Evolutionary conservation across 2,329 filamentous ascomycete genomes (phyloP), one percentile per base, ranked within the genome.

Genomic region (Phoma sp.): DNA sequence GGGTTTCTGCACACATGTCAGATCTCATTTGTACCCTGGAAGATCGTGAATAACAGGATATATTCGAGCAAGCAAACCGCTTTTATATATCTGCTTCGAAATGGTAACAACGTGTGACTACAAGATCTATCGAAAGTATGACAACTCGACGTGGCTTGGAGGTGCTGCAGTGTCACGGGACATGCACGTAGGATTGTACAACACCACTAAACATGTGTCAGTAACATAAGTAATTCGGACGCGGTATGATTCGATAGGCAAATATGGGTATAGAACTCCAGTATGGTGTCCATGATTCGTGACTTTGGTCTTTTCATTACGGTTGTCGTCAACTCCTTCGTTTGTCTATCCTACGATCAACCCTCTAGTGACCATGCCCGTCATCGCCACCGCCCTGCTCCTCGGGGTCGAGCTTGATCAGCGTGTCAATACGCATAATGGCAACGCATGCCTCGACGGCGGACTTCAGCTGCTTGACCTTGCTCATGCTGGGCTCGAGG

Each of bases 371-470:
- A 48, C 89, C 92, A 78, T 96, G 91, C 52, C 91, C 92, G 70
- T 95, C 91, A 78, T 96, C 90, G 64, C 86, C 86, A 71, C 87
- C 84, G 33, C 80, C 82, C 72, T 84, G 83, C 81, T 88, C 85
- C 81, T 97, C 92, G 15, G 93, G 93, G 82, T 99, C 95, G 77
- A 99, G 81, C 83, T 96, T 96, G 80, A 99, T 98, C 78, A 99
- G 83, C 62, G 95, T 98, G 81, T 99, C 95, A 74, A 99, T 99
- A 71, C 95, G 87, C 95, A 99, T 98, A 76, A 99, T 98, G 73
- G 92, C 91, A 77, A 99, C 96, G 78, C 95, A 98, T 49, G 95
- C 95, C 81, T 99, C 95, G 42, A 99, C 95, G 23, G 95, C 95
- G 78, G 90, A 96, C 88, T 99, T 99, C 73, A 99, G 83, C 83